Evolutionary conservation across 1,139 yeast species (phyloP).

Genomic region (Magnusiomyces suaveolens): DNA sequence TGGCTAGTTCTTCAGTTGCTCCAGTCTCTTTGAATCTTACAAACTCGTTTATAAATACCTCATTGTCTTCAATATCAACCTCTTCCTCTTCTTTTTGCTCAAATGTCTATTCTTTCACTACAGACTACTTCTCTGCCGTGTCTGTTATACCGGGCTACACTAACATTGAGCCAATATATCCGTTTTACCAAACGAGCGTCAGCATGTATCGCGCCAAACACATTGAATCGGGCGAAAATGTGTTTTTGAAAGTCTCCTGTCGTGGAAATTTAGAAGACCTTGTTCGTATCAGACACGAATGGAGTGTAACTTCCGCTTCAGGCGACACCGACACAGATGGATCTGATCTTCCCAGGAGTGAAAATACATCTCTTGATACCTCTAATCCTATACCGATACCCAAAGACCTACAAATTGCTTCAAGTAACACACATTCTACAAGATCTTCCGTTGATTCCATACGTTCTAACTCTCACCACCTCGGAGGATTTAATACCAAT

Average conservation of each 20-base stretch:
- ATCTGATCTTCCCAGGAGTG: too few species aligned
- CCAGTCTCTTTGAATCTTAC: neutral
- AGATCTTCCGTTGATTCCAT: neutral
- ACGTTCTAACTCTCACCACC: neutral
- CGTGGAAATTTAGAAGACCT: constrained; percentile 25
- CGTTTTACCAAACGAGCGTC: constrained; percentile 22
- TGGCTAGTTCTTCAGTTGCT: neutral
- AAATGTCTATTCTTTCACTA: neutral
- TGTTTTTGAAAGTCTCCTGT: constrained; percentile 22
- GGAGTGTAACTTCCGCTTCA: constrained; percentile 20
- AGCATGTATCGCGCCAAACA: constrained; percentile 23
- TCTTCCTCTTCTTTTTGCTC: constrained; percentile 1
- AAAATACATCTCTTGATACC: too few species aligned
- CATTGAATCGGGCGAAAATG: constrained; percentile 18
- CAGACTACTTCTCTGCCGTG: neutral
- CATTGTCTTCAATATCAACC: neutral
- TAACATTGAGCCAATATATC: constrained; percentile 21
- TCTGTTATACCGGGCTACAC: constrained; percentile 21
- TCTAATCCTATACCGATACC: neutral
- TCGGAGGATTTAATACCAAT: neutral
- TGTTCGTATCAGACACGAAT: constrained; percentile 25
- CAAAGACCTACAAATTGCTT: neutral
- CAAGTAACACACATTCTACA: neutral
- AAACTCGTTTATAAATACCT: neutral
- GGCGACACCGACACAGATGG: neutral